Evolutionary conservation across 2,329 filamentous ascomycete genomes (phyloP).

Genomic region (Celoporthe dispersa): DNA sequence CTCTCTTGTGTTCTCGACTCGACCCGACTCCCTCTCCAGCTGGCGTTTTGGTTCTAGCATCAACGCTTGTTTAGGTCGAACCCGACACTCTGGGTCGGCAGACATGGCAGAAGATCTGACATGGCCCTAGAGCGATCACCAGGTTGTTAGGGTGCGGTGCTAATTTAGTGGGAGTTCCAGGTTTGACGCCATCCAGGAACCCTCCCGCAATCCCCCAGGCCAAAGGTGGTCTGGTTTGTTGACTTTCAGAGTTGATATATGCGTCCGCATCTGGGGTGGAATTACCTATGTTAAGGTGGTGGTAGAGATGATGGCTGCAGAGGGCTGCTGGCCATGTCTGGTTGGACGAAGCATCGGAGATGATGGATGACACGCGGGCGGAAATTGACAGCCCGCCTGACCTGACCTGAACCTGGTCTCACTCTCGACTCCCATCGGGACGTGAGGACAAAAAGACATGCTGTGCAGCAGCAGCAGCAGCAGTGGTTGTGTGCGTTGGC

Average conservation of each 20-base stretch:
- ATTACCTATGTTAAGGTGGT: background rate
- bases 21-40: background rate
- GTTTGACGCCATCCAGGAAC: conserved; percentile 27
- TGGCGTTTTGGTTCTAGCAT: conserved; percentile 28
- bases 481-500: background rate
- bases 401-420: background rate
- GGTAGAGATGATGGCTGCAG: background rate
- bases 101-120: conserved; percentile 41
- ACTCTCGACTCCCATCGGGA: background rate
- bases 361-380: background rate
- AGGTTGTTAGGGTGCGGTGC: conserved; percentile 27
- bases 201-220: conserved; percentile 23
- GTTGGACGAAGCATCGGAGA: background rate
- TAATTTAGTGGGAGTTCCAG: conserved; percentile 30
- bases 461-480: background rate
- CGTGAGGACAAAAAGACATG: background rate
- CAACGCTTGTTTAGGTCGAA: conserved; percentile 44
- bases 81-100: conserved; percentile 44
- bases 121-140: conserved; percentile 37
- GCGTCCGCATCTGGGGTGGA: background rate
- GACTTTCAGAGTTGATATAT: background rate
- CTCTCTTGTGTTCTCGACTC: background rate
- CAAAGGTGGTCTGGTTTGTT: conserved; percentile 15
- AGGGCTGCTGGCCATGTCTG: conserved; percentile 5
- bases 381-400: background rate